These are phyloP conservation scores for Termitomyces eurrhizus DNA, from an alignment of 768 basidiomycete species.

Conservation along the genomic window DNA sequence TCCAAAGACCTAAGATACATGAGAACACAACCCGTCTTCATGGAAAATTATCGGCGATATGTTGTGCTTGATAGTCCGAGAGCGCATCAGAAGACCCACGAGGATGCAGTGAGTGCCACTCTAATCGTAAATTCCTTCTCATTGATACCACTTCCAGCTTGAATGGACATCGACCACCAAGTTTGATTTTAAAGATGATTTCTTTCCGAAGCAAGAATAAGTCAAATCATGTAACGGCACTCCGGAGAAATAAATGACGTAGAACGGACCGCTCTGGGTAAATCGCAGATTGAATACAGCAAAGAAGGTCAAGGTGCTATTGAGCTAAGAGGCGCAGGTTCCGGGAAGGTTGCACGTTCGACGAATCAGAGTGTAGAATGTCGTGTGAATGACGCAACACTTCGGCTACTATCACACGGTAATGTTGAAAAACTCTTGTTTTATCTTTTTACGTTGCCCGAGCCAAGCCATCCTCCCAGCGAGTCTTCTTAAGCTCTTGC, in stretches of 20 bases:
- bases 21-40: slow-evolving; percentile 59
- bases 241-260: not conserved
- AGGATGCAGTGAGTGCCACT: slow-evolving; percentile 43
- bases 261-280: not conserved
- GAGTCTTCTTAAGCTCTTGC: not conserved
- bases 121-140: not conserved
- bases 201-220: slow-evolving; percentile 23
- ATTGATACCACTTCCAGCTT: slow-evolving; percentile 34
- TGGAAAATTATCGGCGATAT: slow-evolving; percentile 61
- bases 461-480: too few species aligned
- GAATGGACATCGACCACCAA: slow-evolving; percentile 45
- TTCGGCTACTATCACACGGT: not conserved
- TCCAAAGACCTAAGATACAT: slow-evolving; percentile 44
- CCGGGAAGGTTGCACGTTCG: not conserved
- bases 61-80: slow-evolving; percentile 47
- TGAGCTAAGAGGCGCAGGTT: not conserved
- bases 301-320: not conserved
- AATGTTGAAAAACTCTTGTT: not conserved
- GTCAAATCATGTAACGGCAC: not conserved
- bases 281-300: not conserved
- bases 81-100: slow-evolving; percentile 22
- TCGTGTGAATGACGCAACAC: not conserved
- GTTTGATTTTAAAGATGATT: slow-evolving; percentile 62
- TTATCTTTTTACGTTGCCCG: too few species aligned
- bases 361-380: not conserved